Evolutionary conservation across 176 grass and related monocot species (phyloP), one percentile per base, ranked within the genome.

Genomic region (Eragrostis curvula): DNA sequence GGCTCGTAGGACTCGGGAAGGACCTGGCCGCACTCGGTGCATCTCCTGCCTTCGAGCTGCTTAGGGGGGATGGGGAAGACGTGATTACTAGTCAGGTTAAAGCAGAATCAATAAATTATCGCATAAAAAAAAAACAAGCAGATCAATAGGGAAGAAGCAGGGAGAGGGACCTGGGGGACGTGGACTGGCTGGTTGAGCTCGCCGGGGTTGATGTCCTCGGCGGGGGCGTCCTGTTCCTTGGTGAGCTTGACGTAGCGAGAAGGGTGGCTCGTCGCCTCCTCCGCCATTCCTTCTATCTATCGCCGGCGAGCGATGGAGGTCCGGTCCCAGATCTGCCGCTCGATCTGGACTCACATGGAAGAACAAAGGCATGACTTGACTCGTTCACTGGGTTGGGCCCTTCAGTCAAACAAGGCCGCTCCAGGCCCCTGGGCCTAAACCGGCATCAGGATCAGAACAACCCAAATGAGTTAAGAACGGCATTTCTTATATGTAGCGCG

Each of bases 171-270:
- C 90, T 98, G 87, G 32, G 92, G 92, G 68, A 98, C 87, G 60
- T 86, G 96, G 41, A 98, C 87, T 46, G 90, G 92, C 79, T 98
- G 96, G 89, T 95, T 98, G 90, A 95, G 88, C 71, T 98, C 96
- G 56, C 90, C 90, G 56, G 90, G 96, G 67, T 62, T 88, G 89
- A 95, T 98, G 74, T 95, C 92, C 76, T 98, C 90, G 65, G 62
- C 6, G 4, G 88, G 96, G 50, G 89, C 85, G 42, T 98, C 96
- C 71, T 98, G 96, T n/a, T 93, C 96, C 86, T 91, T 93, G 39
- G 79, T 93, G 23, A 98, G 88, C 87, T 98, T 95, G 55, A 98
- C 90, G 66, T 98, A 98, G 60, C 92, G 87, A 41, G 92, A 95
- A 4, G 85, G 83, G 67, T 71, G 68, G 9, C 55, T 77, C 28